Evolutionary conservation across 2,329 filamentous ascomycete genomes (phyloP).

Genomic region (Lasiodiplodia citricola): DNA sequence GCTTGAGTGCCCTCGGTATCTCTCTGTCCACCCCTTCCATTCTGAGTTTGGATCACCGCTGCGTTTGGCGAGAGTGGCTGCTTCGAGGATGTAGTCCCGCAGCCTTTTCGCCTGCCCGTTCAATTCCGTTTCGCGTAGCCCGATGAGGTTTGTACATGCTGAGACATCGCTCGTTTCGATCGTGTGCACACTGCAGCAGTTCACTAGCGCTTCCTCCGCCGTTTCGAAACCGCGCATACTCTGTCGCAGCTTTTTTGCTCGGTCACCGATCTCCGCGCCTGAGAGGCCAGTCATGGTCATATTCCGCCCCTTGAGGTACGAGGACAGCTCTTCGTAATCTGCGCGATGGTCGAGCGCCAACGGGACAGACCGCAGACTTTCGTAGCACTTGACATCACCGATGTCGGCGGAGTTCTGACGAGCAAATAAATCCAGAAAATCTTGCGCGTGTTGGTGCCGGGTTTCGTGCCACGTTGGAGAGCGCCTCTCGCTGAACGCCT

Average conservation of each 20-base stretch:
- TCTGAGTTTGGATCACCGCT: not conserved
- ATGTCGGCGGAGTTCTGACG: constrained; percentile 41
- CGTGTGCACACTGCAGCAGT: not conserved
- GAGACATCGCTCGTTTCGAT: not conserved
- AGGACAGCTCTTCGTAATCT: constrained; percentile 61
- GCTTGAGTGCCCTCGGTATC: not conserved
- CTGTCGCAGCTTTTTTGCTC: constrained; percentile 48
- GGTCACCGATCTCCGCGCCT: constrained; percentile 38
- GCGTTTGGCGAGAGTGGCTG: not conserved
- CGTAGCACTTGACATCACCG: constrained; percentile 47
- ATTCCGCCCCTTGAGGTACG: constrained; percentile 57
- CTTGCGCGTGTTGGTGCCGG: constrained; percentile 59
- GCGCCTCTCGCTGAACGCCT: constrained; percentile 55
- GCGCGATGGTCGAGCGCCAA: constrained; percentile 56
- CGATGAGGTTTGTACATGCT: not conserved
- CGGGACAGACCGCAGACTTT: constrained; percentile 49
- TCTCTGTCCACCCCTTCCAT: not conserved
- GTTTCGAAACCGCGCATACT: constrained; percentile 52
- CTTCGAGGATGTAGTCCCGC: not conserved
- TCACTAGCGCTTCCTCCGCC: constrained; percentile 61
- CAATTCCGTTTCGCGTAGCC: not conserved
- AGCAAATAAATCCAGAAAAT: constrained; percentile 61
- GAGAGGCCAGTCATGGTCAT: constrained; percentile 52
- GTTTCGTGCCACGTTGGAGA: constrained; percentile 59
- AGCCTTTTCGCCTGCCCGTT: not conserved